Conservation (phyloP, 805 yeast genomes). For the Metschnikowia amazonensis region DNA sequence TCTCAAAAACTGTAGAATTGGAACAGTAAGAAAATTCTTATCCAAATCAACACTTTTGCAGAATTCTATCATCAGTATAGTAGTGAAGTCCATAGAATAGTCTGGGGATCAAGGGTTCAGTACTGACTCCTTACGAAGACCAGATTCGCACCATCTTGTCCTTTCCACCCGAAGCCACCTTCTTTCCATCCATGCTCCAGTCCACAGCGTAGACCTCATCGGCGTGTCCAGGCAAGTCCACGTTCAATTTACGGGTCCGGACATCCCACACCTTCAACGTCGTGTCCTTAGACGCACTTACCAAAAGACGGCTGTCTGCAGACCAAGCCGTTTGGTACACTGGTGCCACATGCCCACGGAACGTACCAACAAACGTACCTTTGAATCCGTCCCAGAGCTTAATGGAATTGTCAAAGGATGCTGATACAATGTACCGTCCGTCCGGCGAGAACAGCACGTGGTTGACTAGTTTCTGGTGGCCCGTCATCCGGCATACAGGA, state of each 20-base stretch:
- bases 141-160: conserved; percentile 92
- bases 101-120: too few species aligned
- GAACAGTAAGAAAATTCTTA: too few species aligned
- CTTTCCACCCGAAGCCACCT: conserved; percentile 97
- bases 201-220: conserved; percentile 97
- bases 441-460: conserved; percentile 96
- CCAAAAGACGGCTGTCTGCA: conserved; percentile 85
- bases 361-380: conserved; percentile 84
- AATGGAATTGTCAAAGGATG: conserved; percentile 92
- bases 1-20: too few species aligned
- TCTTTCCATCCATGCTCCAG: conserved; percentile 93
- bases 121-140: conserved; percentile 47
- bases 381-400: conserved; percentile 95
- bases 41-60: neutral
- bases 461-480: conserved; percentile 94
- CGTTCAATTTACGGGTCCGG: conserved; percentile 73
- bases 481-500: conserved; percentile 92
- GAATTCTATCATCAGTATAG: neutral
- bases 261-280: conserved; percentile 96
- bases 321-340: conserved; percentile 99
- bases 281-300: conserved; percentile 92
- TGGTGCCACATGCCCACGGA: conserved; percentile 96
- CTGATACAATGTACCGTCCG: conserved; percentile 84
- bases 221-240: conserved; percentile 91
- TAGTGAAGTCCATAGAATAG: too few species aligned